Conservation (phyloP, 345 rosid genomes). For the Eutrema yunnanense region DNA sequence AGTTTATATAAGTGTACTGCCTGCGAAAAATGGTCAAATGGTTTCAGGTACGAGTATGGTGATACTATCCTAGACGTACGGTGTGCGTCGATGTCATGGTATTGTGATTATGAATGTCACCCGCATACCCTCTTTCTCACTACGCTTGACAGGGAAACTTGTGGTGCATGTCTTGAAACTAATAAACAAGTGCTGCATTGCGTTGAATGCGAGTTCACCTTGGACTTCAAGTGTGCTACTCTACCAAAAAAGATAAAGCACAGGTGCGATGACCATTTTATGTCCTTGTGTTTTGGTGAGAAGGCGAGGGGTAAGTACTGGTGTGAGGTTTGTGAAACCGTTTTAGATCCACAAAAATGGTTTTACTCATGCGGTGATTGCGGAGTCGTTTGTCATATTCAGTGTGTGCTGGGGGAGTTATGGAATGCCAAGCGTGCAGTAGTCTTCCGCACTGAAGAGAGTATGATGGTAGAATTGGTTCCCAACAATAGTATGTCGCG, state of each 20-base stretch:
- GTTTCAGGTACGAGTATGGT: not conserved
- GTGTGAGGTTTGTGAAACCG: not conserved
- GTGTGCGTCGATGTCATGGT: not conserved
- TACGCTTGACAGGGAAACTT: not conserved
- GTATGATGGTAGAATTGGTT: not conserved
- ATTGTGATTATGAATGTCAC: not conserved
- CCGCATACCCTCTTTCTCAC: constrained; percentile 2
- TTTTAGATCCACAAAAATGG: not conserved
- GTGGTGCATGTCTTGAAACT: not conserved
- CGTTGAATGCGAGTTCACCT: not conserved
- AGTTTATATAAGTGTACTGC: not conserved
- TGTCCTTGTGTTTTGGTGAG: not conserved
- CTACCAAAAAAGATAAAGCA: not conserved
- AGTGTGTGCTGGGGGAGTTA: not conserved
- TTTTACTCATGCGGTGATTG: not conserved
- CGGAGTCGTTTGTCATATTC: not conserved
- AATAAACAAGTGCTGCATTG: not conserved
- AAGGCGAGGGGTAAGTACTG: not conserved
- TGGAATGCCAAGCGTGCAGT: not conserved
- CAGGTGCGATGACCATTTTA: not conserved
- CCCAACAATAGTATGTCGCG: not conserved
- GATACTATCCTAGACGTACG: not conserved
- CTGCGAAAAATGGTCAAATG: not conserved
- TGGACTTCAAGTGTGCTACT: not conserved
- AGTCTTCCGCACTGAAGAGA: not conserved